Evolutionary conservation across 495 filamentous ascomycete genomes (phyloP), one percentile per base, ranked within the genome.

Genomic region (Penicillium flavigenum): DNA sequence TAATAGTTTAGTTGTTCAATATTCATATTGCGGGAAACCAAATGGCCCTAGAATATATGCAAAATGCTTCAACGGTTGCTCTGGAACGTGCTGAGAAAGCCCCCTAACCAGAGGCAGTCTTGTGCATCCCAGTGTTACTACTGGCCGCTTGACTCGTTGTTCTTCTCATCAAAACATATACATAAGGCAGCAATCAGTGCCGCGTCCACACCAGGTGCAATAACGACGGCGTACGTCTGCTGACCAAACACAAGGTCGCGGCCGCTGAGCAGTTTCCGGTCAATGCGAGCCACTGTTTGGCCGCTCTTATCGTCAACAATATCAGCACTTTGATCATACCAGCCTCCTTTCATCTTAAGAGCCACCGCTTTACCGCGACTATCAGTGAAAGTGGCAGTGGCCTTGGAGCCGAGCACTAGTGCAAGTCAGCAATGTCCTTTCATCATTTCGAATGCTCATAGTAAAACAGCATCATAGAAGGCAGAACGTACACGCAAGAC

Each of bases 151-250:
- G 26, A 17, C 5, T 79, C 81, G 45, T 84, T 80, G 50, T 81
- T 80, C 75, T 80, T 83, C 74, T 86, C 82, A 47, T 86, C 84
- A 54, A 87, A 72, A 49, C 79, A 81, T 45, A 87, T 82, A 59
- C 80, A 84, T 66, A 86, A 74, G 3, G 83, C 83, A 2, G 75
- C 81, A 39, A 88, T 76, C 27, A 88, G 58, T 4, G 82, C 77
- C 61, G 83, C 72, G 54, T 88, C 84, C 3, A 83, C 82, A 6
- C 78, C 78, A 1, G 83, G 81, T 5, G 85, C 85, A n/a, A 86
- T 73, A 9, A 74, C 71, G 16, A 86, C 74, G 2, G 70, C 76
- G 53, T 88, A 88, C 9, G 81, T 85, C 67, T 87, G 81, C 65
- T 85, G 77, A 2, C 76, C 83, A 39, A 76, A 77, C 5, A 85